Percentiles rank a stretch among this genome's conserved stretches.
phyloP scores from a whole-genome alignment of 805 yeast species.

The Diddensiella santjacobensis region DNA sequence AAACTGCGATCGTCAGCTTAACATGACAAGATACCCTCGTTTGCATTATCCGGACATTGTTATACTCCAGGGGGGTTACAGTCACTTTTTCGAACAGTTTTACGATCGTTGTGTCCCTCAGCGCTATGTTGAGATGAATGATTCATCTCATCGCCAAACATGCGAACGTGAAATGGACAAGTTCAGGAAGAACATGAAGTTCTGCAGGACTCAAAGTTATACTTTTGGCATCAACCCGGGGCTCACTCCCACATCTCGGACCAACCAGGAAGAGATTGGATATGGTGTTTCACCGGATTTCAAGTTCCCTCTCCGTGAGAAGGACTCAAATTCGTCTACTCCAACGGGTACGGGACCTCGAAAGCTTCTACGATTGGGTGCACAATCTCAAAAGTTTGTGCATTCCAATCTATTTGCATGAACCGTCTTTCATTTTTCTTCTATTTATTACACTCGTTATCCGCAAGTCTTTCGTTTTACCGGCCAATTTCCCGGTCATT shows the following conservation, averaged over 20 bases:
- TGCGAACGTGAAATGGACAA: slow-evolving; percentile 53
- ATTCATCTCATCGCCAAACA: slow-evolving; percentile 41
- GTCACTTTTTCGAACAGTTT: slow-evolving; percentile 61
- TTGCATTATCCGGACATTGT: slow-evolving; percentile 85
- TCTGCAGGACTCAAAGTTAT: slow-evolving; percentile 19
- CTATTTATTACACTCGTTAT: not conserved
- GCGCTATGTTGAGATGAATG: slow-evolving; percentile 84
- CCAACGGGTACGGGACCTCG: slow-evolving; percentile 3
- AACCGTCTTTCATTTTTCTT: not conserved
- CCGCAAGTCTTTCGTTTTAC: not conserved
- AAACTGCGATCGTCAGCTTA: slow-evolving; percentile 71
- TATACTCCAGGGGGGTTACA: slow-evolving; percentile 88
- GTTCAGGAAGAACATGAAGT: slow-evolving; percentile 46
- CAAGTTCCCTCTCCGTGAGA: slow-evolving; percentile 19
- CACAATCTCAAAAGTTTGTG: slow-evolving; percentile 1
- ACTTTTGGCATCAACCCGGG: not conserved
- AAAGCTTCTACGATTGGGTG: not conserved
- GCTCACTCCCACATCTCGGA: not conserved
- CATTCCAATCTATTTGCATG: slow-evolving; percentile 4
- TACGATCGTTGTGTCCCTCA: slow-evolving; percentile 65
- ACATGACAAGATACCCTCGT: slow-evolving; percentile 72
- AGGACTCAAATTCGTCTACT: slow-evolving; percentile 16
- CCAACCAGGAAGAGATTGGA: not conserved
- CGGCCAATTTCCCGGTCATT: not conserved
- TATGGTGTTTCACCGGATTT: slow-evolving; percentile 4